Evolutionary conservation across 371 early-diverging fungal genomes (phyloP).

Genomic region (Mucor irregularis): DNA sequence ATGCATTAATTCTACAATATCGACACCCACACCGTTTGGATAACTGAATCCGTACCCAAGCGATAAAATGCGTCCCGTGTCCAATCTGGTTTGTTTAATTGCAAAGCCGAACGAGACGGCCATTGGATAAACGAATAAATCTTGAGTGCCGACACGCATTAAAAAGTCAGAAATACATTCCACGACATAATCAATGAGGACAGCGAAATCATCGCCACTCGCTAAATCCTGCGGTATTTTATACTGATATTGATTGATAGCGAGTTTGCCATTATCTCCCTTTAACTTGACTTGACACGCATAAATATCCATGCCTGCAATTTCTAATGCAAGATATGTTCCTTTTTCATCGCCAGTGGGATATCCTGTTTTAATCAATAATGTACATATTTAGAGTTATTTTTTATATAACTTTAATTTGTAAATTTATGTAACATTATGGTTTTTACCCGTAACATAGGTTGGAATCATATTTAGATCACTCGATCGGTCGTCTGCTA

Average conservation of each 20-base stretch:
- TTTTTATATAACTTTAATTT: not conserved
- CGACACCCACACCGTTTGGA: slow-evolving; percentile 48
- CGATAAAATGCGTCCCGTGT: slow-evolving; percentile 39
- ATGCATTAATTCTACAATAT: slow-evolving; percentile 48
- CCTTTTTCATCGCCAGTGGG: slow-evolving; percentile 90
- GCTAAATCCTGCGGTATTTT: slow-evolving; percentile 78
- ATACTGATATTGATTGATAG: slow-evolving; percentile 64
- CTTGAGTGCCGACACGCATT: slow-evolving; percentile 47
- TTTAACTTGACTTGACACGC: slow-evolving; percentile 53
- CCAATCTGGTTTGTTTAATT: slow-evolving; percentile 44
- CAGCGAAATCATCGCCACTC: slow-evolving; percentile 59
- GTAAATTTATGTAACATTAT: no score
- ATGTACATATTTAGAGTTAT: not conserved
- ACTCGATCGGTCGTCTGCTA: slow-evolving; percentile 44
- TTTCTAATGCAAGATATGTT: slow-evolving; percentile 88
- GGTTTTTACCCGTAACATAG: slow-evolving; percentile 47
- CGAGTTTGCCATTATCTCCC: slow-evolving; percentile 48
- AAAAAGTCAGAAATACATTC: slow-evolving; percentile 58
- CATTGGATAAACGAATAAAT: slow-evolving; percentile 49
- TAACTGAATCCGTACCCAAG: slow-evolving; percentile 44
- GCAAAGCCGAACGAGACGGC: slow-evolving; percentile 53
- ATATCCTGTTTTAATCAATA: slow-evolving; percentile 35
- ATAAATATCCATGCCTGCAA: slow-evolving; percentile 79
- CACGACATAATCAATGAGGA: slow-evolving; percentile 89
- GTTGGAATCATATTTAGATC: slow-evolving; percentile 57